These are phyloP conservation scores for Xylariomycetidae sp. DNA, from an alignment of 2,329 filamentous ascomycete genomes.

Conservation along the genomic window DNA sequence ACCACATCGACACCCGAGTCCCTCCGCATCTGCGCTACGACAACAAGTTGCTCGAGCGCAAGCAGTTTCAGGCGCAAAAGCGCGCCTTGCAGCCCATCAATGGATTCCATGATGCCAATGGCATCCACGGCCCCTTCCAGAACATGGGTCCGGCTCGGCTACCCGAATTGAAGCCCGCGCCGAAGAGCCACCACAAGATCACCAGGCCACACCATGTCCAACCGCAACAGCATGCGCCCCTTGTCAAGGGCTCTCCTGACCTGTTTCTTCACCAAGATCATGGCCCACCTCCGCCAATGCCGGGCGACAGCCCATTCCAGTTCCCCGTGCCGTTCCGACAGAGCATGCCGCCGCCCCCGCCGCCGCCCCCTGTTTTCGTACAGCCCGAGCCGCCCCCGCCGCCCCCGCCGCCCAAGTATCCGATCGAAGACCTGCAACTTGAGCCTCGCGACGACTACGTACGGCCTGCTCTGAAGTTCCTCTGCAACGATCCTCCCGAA, in stretches of 20 bases:
- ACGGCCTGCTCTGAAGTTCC: slow-evolving; percentile 71
- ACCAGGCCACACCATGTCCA: slow-evolving; percentile 43
- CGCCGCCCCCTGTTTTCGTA: slow-evolving; percentile 35
- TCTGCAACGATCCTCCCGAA: slow-evolving; percentile 59
- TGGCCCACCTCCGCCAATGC: slow-evolving; percentile 33
- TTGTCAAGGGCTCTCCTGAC: slow-evolving; percentile 32
- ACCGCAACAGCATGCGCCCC: slow-evolving; percentile 27
- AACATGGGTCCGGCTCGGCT: slow-evolving; percentile 49
- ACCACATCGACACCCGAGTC: slow-evolving; percentile 81
- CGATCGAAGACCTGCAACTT: slow-evolving; percentile 88
- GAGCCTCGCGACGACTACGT: slow-evolving; percentile 58
- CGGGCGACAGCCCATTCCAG: slow-evolving; percentile 41
- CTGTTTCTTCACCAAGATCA: slow-evolving; percentile 30
- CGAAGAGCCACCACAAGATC: slow-evolving; percentile 61
- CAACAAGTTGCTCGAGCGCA: slow-evolving; percentile 70
- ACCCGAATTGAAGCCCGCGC: slow-evolving; percentile 67
- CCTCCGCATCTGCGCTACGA: slow-evolving; percentile 79
- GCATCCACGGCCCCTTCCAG: slow-evolving; percentile 21
- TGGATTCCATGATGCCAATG: slow-evolving; percentile 35
- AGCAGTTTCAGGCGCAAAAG: slow-evolving; percentile 62
- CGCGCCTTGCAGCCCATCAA: slow-evolving; percentile 42
- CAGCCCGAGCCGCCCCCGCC: slow-evolving; percentile 52
- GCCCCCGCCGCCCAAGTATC: slow-evolving; percentile 81
- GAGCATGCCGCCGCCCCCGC: slow-evolving; percentile 40
- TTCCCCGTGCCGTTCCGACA: slow-evolving; percentile 38